Evolutionary conservation across 2,329 filamentous ascomycete genomes (phyloP).

Genomic region (Xylaria sp.): DNA sequence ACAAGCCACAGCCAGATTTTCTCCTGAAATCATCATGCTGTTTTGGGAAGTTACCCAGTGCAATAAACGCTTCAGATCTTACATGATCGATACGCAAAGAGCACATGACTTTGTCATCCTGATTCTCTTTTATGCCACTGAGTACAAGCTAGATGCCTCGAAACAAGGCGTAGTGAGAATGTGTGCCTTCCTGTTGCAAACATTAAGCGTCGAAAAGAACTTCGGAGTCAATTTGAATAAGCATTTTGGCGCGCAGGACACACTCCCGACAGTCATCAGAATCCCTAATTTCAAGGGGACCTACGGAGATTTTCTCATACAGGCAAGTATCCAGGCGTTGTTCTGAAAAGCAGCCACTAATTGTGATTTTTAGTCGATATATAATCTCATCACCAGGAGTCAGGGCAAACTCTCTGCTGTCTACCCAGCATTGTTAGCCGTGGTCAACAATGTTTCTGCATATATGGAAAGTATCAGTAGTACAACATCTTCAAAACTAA

Average conservation of each 20-base stretch:
- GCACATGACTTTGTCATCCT: constrained; percentile 93
- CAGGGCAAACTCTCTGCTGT: constrained; percentile 91
- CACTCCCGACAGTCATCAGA: constrained; percentile 81
- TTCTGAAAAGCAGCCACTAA: constrained; percentile 38
- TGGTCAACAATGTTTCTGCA: constrained; percentile 92
- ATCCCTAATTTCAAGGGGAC: constrained; percentile 86
- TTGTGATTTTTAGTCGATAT: constrained; percentile 74
- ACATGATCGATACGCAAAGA: constrained; percentile 94
- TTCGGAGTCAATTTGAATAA: constrained; percentile 93
- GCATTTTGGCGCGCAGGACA: constrained; percentile 87
- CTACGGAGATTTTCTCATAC: constrained; percentile 93
- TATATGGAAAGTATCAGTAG: constrained; percentile 81
- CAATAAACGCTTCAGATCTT: constrained; percentile 96
- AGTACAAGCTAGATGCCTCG: constrained; percentile 84
- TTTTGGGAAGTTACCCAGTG: constrained; percentile 98
- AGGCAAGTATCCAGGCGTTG: constrained; percentile 64
- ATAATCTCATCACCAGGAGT: constrained; percentile 88
- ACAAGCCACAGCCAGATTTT: constrained; percentile 83
- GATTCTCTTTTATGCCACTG: constrained; percentile 90
- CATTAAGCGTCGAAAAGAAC: constrained; percentile 88
- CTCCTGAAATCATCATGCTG: constrained; percentile 94
- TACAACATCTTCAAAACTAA: constrained; percentile 79
- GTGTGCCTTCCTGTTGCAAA: constrained; percentile 97
- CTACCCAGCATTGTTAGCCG: constrained; percentile 89
- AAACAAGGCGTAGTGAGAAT: constrained; percentile 94